Conservation (phyloP, 1,284 basidiomycete genomes). For the Ceratobasidium sp. region DNA sequence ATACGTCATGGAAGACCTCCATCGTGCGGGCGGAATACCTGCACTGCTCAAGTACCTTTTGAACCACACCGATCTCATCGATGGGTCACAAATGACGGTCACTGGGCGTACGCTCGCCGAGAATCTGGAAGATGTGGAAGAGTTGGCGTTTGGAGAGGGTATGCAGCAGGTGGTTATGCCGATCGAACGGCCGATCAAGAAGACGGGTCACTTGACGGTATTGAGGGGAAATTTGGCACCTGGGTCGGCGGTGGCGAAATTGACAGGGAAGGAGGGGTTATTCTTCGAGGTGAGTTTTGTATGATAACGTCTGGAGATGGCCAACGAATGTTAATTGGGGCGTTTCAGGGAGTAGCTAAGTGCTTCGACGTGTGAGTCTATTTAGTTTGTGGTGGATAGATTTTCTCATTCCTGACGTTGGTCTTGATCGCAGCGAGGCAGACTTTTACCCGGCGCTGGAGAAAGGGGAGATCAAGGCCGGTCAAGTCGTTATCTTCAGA, state of each 20-base stretch:
- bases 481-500: conserved; percentile 89
- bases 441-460: conserved; percentile 88
- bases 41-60: conserved; percentile 87
- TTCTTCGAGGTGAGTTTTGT: conserved; percentile 75
- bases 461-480: conserved; percentile 84
- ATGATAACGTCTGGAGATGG: neutral
- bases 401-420: conserved; percentile 57
- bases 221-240: conserved; percentile 92
- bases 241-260: conserved; percentile 92
- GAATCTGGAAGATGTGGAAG: conserved; percentile 85
- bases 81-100: conserved; percentile 91
- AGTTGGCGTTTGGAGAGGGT: conserved; percentile 76
- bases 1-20: conserved; percentile 97
- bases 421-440: conserved; percentile 67
- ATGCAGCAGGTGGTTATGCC: conserved; percentile 87
- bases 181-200: conserved; percentile 88
- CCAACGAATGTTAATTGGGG: neutral
- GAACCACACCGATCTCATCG: conserved; percentile 87
- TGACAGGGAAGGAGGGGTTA: conserved; percentile 96
- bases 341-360: conserved; percentile 71
- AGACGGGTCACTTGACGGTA: conserved; percentile 92
- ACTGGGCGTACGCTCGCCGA: conserved; percentile 94
- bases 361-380: conserved; percentile 76
- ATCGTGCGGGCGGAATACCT: conserved; percentile 91
- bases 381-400: neutral